A percentile compares a stretch with the other conserved stretches of the same genome.
Conservation (phyloP, 148 eudicot species). For the Rhododendron griersonianum region DNA sequence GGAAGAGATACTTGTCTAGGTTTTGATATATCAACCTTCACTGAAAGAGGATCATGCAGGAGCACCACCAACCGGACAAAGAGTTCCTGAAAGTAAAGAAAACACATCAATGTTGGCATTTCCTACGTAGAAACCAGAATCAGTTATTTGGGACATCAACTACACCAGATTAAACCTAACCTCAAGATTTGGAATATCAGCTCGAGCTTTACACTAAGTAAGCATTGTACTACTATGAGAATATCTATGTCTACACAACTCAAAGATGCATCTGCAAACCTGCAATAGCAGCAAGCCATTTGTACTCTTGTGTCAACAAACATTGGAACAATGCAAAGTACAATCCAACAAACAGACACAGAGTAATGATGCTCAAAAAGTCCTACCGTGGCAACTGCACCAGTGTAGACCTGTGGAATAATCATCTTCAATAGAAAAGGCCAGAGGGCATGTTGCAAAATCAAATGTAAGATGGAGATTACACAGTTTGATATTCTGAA, state of each 20-base stretch:
- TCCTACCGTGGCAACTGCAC: slow-evolving; percentile 80
- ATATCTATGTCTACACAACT: slow-evolving; percentile 73
- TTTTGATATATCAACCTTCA: neutral
- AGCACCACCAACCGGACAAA: no score
- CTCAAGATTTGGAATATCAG: slow-evolving; percentile 86
- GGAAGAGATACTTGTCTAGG: neutral
- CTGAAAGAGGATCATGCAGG: slow-evolving; percentile 68
- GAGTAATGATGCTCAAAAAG: neutral
- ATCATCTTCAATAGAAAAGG: slow-evolving; percentile 33
- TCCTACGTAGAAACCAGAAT: no score
- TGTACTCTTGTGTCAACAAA: neutral
- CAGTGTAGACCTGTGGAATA: slow-evolving; percentile 72
- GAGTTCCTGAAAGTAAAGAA: no score
- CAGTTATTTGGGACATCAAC: neutral
- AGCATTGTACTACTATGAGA: slow-evolving; percentile 48
- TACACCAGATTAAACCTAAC: slow-evolving; percentile 27
- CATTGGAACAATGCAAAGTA: neutral
- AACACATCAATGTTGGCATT: no score
- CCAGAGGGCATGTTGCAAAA: slow-evolving; percentile 73
- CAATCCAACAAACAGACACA: neutral
- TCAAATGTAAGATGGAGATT: slow-evolving; percentile 4
- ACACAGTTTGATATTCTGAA: neutral
- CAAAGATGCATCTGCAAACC: slow-evolving; percentile 99
- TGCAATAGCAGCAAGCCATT: slow-evolving; percentile 20
- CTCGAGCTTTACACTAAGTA: slow-evolving; percentile 71